These are phyloP conservation scores for Endocarpon pusillum DNA, from an alignment of 495 filamentous ascomycete genomes.

Conservation along the genomic window DNA sequence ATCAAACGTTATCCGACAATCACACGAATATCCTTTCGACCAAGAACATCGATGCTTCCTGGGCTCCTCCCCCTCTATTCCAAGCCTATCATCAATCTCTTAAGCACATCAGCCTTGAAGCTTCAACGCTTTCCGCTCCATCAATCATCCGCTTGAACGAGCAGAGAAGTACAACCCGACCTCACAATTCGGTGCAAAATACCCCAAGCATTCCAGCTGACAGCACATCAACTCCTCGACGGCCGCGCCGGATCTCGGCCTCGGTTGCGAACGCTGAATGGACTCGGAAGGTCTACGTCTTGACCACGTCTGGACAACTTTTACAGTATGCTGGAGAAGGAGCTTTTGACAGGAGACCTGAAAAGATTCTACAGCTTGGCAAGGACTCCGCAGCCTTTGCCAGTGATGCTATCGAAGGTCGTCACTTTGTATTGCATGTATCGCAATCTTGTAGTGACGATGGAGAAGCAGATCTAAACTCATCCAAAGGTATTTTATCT, in stretches of 20 bases:
- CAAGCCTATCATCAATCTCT: conserved; percentile 78
- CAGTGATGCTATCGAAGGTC: conserved; percentile 80
- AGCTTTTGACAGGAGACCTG: conserved; percentile 61
- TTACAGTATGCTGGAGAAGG: conserved; percentile 79
- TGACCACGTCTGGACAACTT: conserved; percentile 67
- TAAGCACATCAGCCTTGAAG: conserved; percentile 35
- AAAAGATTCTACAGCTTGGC: conserved; percentile 70
- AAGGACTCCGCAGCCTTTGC: conserved; percentile 84
- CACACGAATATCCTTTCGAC: too few species aligned
- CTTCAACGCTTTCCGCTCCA: conserved; percentile 35
- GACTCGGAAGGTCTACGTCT: conserved; percentile 66
- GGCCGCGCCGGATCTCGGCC: conserved; percentile 28
- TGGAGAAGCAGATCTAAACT: conserved; percentile 29
- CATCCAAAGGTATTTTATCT: conserved; percentile 46
- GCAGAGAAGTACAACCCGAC: conserved; percentile 25
- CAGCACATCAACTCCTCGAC: conserved; percentile 12
- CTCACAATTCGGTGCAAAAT: conserved; percentile 16
- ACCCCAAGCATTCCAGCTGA: conserved; percentile 15
- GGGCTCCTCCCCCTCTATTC: conserved; percentile 72
- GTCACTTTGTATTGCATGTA: conserved; percentile 83
- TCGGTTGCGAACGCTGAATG: conserved; percentile 52
- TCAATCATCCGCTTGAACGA: conserved; percentile 40
- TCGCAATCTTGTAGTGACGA: conserved; percentile 57
- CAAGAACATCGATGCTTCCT: too few species aligned
- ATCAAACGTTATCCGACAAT: too few species aligned